Conservation (phyloP, 169 alveolate genomes). For the Plasmodium reichenowi region DNA sequence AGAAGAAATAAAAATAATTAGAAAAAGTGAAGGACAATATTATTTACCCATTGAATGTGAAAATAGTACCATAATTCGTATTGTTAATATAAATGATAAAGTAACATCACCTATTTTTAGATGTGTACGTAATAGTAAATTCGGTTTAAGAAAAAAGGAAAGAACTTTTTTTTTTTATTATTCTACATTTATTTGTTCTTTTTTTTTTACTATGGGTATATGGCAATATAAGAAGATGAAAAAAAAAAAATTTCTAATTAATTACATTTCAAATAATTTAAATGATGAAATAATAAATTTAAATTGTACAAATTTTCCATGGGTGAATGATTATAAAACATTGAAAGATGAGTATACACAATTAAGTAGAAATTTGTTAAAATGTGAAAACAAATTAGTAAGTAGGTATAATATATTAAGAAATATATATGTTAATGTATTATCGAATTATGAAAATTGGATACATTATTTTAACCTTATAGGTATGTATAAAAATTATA, state of each 20-base stretch:
- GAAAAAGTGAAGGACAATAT: conserved; percentile 76
- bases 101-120: conserved; percentile 88
- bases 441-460: conserved; percentile 20
- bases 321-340: conserved; percentile 42
- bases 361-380: conserved; percentile 14
- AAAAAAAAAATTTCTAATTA: conserved; percentile 83
- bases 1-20: conserved; percentile 78
- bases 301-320: conserved; percentile 50
- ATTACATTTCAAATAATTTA: conserved; percentile 78
- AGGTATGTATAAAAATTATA: background rate
- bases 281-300: conserved; percentile 70
- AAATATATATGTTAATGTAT: background rate
- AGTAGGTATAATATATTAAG: background rate
- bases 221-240: conserved; percentile 89
- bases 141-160: conserved; percentile 90
- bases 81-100: conserved; percentile 81
- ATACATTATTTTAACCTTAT: background rate
- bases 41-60: conserved; percentile 87
- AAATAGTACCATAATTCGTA: conserved; percentile 85
- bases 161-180: conserved; percentile 74
- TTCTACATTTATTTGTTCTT: conserved; percentile 80
- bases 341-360: conserved; percentile 25
- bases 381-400: conserved; percentile 19
- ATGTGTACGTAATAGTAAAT: conserved; percentile 86
- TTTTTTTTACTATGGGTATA: conserved; percentile 81